phyloP scores from a whole-genome alignment of 331 rosid species.

The Acacia pycnantha region DNA sequence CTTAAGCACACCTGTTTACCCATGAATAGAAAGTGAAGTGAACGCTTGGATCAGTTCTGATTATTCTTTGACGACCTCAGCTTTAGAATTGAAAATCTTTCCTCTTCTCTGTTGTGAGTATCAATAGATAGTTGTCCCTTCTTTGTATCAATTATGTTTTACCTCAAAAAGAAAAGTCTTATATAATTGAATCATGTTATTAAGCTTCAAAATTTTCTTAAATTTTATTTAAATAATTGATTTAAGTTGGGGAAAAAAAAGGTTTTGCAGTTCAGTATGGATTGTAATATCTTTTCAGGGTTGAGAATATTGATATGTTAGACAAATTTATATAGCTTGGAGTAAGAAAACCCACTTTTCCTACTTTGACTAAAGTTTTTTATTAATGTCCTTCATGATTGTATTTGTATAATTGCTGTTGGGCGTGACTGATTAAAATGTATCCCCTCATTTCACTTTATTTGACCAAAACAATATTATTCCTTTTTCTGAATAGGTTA shows the following conservation, averaged over 20 bases:
- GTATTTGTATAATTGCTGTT: background rate
- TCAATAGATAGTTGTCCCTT: background rate
- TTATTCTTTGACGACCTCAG: background rate
- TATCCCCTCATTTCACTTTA: background rate
- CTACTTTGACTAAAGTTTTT: background rate
- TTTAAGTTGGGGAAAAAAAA: background rate
- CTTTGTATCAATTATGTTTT: slow-evolving; percentile 11
- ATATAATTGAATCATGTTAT: background rate
- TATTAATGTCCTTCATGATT: background rate
- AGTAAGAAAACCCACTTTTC: background rate
- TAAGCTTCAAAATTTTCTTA: background rate
- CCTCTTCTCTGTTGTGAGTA: background rate
- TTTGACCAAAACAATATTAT: slow-evolving; percentile 23
- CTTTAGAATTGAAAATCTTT: background rate
- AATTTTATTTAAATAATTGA: slow-evolving; percentile 13
- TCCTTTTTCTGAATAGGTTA: slow-evolving; percentile 50
- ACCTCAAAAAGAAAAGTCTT: slow-evolving; percentile 11
- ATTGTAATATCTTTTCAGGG: slow-evolving; percentile 1
- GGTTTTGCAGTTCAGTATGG: background rate
- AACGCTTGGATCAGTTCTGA: background rate
- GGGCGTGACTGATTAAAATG: slow-evolving; percentile 12
- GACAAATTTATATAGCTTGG: background rate
- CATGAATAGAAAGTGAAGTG: background rate
- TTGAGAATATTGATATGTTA: slow-evolving; percentile 4
- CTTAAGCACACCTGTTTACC: background rate